Evolutionary conservation across 192 early-diverging fungal species (phyloP), one percentile per base, ranked within the genome.

Genomic region (Dissophora globulifera): DNA sequence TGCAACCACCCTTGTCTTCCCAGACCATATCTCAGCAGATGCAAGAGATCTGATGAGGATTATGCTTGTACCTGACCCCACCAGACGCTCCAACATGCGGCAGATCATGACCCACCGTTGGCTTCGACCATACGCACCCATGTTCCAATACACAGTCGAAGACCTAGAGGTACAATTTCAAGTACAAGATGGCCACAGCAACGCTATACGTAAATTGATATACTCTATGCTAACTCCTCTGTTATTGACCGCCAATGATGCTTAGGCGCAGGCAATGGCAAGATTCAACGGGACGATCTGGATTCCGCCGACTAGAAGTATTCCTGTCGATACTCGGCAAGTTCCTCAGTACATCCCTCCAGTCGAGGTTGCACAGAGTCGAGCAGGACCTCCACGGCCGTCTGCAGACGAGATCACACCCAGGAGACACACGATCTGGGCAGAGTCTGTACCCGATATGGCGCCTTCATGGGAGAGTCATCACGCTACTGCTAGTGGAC

Each of bases 41-140:
- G 94, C 95, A 0, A 84, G 89, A 40, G 92, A 96, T 67, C 66
- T 99, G 63, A 78, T 99, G 27, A 78, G 81, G 53, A 87, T 90
- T 57, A 99, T 99, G 93, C 80, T 99, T 12, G 93, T 95, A 12
- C 94, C 96, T 11, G 93, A 98, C 66, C 96, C 97, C 7, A 49
- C 79, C 16, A 81, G 89, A 53, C 85, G 94, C 53, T 90, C 90
- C 27, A 83, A 85, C 9, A 90, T 96, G 78, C 81, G 83, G 29
- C 86, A 83, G 8, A 93, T 96, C 42, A 94, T 92, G 85, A 69
- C 81, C 9, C 95, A 96, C 54, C 66, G 67, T 56, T 91, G 89
- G 89, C 66, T 91, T 19, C 58, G 63, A 38, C 87, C 88, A 2
- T 87, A 75, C 30, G 62, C 78, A 0, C 32, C 72, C 2, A 81